Conservation (phyloP, 2,329 filamentous ascomycete species). For the Fusarium sp. region DNA sequence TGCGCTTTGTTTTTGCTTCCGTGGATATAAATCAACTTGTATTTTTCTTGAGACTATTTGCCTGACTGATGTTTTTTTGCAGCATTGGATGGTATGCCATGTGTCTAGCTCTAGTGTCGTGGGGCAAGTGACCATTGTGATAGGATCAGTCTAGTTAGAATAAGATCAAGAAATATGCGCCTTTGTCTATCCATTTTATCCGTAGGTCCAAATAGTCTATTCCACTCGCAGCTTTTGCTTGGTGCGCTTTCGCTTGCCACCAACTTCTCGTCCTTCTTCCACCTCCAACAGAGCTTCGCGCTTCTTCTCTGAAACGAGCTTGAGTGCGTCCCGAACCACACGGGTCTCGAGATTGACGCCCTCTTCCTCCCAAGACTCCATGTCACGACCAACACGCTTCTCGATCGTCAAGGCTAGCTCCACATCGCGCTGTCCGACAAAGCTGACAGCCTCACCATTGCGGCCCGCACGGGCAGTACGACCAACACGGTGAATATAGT, state of each 20-base stretch:
- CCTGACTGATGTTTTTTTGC: slow-evolving; percentile 1
- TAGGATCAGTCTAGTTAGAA: not conserved
- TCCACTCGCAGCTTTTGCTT: slow-evolving; percentile 69
- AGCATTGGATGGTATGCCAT: no score
- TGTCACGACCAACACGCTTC: slow-evolving; percentile 80
- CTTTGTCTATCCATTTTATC: slow-evolving; percentile 28
- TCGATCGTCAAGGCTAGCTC: slow-evolving; percentile 93
- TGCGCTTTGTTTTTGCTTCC: no score
- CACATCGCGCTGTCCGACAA: slow-evolving; percentile 95
- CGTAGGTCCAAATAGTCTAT: slow-evolving; percentile 23
- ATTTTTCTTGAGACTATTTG: not conserved
- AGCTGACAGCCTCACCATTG: slow-evolving; percentile 84
- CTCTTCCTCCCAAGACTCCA: slow-evolving; percentile 90
- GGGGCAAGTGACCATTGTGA: not conserved
- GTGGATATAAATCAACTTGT: no score
- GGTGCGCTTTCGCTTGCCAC: slow-evolving; percentile 81
- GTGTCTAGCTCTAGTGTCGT: not conserved
- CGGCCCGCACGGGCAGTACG: slow-evolving; percentile 94
- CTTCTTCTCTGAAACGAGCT: slow-evolving; percentile 95
- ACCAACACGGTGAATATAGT: slow-evolving; percentile 97
- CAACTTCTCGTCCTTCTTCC: slow-evolving; percentile 91
- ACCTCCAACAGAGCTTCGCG: slow-evolving; percentile 91
- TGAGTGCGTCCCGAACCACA: slow-evolving; percentile 87
- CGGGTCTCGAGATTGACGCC: slow-evolving; percentile 94
- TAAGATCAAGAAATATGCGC: slow-evolving; percentile 16